These are phyloP conservation scores for Eucalyptus sp. DNA, from an alignment of 345 rosid species.

Conservation along the genomic window DNA sequence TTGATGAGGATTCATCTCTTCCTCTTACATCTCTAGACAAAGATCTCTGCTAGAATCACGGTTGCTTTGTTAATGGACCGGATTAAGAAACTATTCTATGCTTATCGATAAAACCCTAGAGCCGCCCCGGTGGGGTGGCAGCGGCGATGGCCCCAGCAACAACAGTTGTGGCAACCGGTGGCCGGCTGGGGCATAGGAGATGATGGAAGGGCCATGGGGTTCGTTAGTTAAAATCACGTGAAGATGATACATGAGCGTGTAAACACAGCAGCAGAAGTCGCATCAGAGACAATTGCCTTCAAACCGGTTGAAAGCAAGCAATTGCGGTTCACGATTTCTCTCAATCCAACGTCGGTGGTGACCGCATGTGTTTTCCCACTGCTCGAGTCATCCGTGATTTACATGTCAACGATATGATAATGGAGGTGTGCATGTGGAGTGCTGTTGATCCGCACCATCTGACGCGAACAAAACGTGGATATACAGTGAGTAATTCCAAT, in stretches of 20 bases:
- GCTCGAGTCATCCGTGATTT: neutral
- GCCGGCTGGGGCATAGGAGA: neutral
- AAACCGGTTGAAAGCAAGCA: neutral
- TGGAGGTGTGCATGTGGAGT: neutral
- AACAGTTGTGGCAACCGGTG: neutral
- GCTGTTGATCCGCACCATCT: neutral
- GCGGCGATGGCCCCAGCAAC: neutral
- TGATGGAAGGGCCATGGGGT: neutral
- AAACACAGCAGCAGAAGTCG: neutral
- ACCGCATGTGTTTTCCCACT: neutral
- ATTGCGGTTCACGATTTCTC: neutral
- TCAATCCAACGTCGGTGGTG: neutral
- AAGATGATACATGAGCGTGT: neutral
- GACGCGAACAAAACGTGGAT: neutral
- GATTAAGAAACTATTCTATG: neutral
- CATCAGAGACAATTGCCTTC: neutral
- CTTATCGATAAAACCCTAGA: neutral
- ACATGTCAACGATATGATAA: neutral
- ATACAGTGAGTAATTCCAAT: neutral
- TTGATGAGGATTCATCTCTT: neutral
- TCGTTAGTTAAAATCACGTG: neutral
- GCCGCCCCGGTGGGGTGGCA: neutral
- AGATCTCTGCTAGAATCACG: neutral
- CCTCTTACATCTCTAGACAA: neutral
- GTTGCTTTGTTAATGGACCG: neutral